These are phyloP conservation scores for Citrus hindsii DNA, from an alignment of 345 rosid species.

Conservation along the genomic window DNA sequence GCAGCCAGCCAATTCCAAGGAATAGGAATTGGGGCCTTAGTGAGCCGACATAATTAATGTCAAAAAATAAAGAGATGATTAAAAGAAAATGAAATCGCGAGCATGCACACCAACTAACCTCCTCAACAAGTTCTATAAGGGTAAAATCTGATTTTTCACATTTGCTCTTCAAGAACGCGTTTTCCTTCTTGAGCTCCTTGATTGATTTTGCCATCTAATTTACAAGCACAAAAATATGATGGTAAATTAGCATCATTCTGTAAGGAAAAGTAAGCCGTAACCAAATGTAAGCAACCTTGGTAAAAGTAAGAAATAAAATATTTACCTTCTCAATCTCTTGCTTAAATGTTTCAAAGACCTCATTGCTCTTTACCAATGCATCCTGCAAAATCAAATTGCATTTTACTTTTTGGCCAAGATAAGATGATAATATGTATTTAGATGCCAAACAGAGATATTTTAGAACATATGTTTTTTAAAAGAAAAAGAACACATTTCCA, in stretches of 20 bases:
- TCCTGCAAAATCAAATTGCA: slow-evolving; percentile 50
- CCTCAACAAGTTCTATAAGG: slow-evolving; percentile 80
- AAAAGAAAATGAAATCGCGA: neutral
- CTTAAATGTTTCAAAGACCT: slow-evolving; percentile 91
- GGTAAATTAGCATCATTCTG: neutral
- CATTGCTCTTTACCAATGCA: slow-evolving; percentile 89
- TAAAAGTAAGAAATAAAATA: neutral
- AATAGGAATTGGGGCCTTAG: neutral
- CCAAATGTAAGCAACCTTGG: neutral
- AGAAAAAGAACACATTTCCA: neutral
- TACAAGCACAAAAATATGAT: neutral
- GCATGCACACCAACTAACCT: slow-evolving; percentile 38
- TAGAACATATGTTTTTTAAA: neutral
- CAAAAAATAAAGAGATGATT: neutral
- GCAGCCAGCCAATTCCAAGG: neutral
- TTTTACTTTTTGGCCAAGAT: slow-evolving; percentile 2
- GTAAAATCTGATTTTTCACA: slow-evolving; percentile 74
- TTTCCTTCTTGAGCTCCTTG: slow-evolving; percentile 88
- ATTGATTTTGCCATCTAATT: slow-evolving; percentile 82
- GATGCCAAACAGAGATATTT: neutral
- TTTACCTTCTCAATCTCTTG: slow-evolving; percentile 89
- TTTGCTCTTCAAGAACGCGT: slow-evolving; percentile 79
- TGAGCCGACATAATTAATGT: neutral
- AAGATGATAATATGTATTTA: neutral
- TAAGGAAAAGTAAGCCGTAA: neutral